A percentile compares a stretch with the other conserved stretches of the same genome.
Evolutionary conservation across 345 rosid genomes (phyloP).

Genomic region (Heritiera fomes): DNA sequence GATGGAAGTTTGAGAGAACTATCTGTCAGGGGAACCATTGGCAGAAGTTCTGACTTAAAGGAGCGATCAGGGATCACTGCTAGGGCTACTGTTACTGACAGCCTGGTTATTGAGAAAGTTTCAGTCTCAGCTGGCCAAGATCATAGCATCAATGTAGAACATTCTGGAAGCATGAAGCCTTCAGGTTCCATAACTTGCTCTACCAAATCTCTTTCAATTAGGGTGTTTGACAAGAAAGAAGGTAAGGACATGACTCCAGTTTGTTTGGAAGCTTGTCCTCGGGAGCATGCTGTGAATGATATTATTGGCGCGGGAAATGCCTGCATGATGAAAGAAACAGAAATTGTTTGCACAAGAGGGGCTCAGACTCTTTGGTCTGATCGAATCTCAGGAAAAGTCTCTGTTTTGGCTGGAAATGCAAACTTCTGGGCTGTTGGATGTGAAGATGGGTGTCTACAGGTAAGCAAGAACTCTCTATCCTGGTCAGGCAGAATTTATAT

Average conservation of each 20-base stretch:
- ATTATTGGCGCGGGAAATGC: conserved; percentile 66
- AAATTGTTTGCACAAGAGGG: conserved; percentile 70
- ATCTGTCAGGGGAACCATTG: conserved; percentile 46
- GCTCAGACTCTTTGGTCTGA: conserved; percentile 87
- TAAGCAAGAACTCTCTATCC: conserved; percentile 24
- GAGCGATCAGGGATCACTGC: conserved; percentile 82
- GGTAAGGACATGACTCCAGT: conserved; percentile 64
- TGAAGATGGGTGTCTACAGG: conserved; percentile 97
- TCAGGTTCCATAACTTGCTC: conserved; percentile 41
- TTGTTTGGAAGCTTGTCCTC: conserved; percentile 89
- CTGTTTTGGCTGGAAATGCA: conserved; percentile 94
- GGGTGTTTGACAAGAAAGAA: conserved; percentile 84
- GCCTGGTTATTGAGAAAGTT: conserved; percentile 87
- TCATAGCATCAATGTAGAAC: conserved; percentile 59
- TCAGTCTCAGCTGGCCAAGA: conserved; percentile 49
- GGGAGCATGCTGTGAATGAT: conserved; percentile 79
- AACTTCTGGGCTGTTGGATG: conserved; percentile 99
- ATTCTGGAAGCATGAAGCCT: conserved; percentile 54
- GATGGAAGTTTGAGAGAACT: conserved; percentile 46
- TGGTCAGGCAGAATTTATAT: not conserved
- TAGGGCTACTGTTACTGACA: conserved; percentile 71
- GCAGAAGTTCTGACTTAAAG: conserved; percentile 56
- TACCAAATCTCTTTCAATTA: conserved; percentile 49
- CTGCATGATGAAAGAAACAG: conserved; percentile 77
- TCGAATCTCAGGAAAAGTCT: conserved; percentile 80